These are phyloP conservation scores for Gloeophyllum trabeum DNA, from an alignment of 768 basidiomycete genomes.

Conservation along the genomic window DNA sequence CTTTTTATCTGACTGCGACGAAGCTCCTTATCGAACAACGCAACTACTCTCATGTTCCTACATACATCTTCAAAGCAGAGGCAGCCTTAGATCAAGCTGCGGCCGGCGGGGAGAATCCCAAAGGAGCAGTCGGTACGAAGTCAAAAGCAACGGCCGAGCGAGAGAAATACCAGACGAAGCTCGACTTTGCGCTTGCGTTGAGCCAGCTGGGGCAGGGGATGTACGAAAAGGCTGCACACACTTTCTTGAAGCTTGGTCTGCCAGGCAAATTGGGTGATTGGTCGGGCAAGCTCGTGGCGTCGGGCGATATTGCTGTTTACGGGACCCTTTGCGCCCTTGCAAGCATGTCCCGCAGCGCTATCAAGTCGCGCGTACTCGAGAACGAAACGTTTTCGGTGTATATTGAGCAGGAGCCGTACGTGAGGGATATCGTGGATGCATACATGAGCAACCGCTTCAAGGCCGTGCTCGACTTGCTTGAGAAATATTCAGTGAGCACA, in stretches of 20 bases:
- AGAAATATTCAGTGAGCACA: conserved; percentile 51
- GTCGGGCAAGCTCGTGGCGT: conserved; percentile 71
- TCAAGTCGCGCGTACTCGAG: conserved; percentile 58
- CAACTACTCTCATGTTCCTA: conserved; percentile 78
- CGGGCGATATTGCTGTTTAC: conserved; percentile 81
- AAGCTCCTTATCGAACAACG: conserved; percentile 80
- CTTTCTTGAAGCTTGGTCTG: conserved; percentile 60
- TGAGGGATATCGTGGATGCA: conserved; percentile 76
- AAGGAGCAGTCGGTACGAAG: conserved; percentile 18
- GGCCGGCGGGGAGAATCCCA: conserved; percentile 16
- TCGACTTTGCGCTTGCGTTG: conserved; percentile 74
- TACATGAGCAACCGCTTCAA: conserved; percentile 87
- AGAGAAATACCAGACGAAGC: conserved; percentile 62
- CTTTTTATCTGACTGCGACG: not conserved
- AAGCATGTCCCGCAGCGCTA: conserved; percentile 53
- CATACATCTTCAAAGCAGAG: conserved; percentile 96
- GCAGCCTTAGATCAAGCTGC: conserved; percentile 65
- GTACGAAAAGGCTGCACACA: conserved; percentile 73
- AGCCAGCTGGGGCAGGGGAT: conserved; percentile 58
- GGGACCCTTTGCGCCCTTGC: conserved; percentile 79
- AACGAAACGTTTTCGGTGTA: conserved; percentile 63
- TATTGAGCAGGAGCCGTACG: conserved; percentile 79
- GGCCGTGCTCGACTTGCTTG: conserved; percentile 63
- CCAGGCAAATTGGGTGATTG: conserved; percentile 65
- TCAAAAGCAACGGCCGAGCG: conserved; percentile 44